Evolutionary conservation across 257 asterid genomes (phyloP).

Genomic region (Solanum piurae): DNA sequence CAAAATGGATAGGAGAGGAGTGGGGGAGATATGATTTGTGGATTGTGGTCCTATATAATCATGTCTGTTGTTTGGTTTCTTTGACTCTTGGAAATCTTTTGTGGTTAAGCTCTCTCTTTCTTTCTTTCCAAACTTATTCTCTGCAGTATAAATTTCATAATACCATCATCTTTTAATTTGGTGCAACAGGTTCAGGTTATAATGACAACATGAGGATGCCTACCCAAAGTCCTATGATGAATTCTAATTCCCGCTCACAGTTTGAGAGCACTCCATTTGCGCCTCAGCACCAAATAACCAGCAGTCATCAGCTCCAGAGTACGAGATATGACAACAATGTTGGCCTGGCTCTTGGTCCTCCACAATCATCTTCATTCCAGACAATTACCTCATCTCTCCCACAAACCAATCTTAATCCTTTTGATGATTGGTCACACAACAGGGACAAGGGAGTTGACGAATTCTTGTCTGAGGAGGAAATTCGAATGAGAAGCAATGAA

Average conservation of each 20-base stretch:
- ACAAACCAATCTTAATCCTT: conserved; percentile 43
- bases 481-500: conserved; percentile 79
- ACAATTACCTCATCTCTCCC: conserved; percentile 24
- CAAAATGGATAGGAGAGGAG: no score
- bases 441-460: conserved; percentile 63
- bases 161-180: neutral
- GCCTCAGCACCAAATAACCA: conserved; percentile 24
- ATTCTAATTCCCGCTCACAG: conserved; percentile 29
- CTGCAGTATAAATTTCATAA: neutral
- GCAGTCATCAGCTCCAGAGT: conserved; percentile 34
- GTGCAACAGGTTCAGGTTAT: conserved; percentile 38
- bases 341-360: conserved; percentile 68
- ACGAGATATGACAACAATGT: conserved; percentile 25
- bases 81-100: neutral
- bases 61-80: neutral
- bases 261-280: conserved; percentile 32
- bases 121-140: neutral
- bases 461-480: conserved; percentile 80
- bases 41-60: neutral
- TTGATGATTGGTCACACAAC: conserved; percentile 64
- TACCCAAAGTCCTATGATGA: conserved; percentile 30
- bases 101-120: neutral
- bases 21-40: no score
- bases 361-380: conserved; percentile 51
- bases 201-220: conserved; percentile 40